These are phyloP conservation scores for Aspergillus ostianus DNA, from an alignment of 495 filamentous ascomycete genomes.

Conservation along the genomic window DNA sequence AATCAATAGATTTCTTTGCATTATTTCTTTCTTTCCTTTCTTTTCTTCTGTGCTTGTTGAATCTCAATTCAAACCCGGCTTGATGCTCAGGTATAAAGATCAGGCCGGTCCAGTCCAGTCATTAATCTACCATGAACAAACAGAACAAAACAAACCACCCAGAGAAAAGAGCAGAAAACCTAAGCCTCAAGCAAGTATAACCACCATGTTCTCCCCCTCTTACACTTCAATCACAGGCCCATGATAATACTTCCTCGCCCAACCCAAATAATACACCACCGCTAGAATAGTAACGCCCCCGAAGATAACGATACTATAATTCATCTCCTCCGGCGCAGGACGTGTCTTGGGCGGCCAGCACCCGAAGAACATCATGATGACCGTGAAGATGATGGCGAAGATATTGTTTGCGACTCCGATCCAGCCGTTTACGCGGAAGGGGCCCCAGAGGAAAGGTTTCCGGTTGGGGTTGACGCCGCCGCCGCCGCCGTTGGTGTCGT, in stretches of 20 bases:
- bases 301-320: constrained; percentile 46
- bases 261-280: constrained; percentile 32
- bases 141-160: too few relatives aligned
- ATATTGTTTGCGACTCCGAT: constrained; percentile 45
- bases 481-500: constrained; percentile 12
- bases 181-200: not conserved
- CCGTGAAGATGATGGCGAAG: constrained; percentile 34
- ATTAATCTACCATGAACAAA: not conserved
- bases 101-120: not conserved
- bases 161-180: too few relatives aligned
- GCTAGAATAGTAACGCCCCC: constrained; percentile 32
- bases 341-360: constrained; percentile 43
- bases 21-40: not conserved
- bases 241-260: constrained; percentile 25
- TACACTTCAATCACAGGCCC: constrained; percentile 27
- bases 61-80: too few relatives aligned
- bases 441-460: constrained; percentile 43
- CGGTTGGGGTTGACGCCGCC: constrained; percentile 19
- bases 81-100: not conserved
- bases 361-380: constrained; percentile 39
- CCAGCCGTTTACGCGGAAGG: constrained; percentile 45
- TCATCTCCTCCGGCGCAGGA: constrained; percentile 41
- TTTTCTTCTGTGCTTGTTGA: not conserved
- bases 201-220: not conserved
- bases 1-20: constrained; percentile 6